These are phyloP conservation scores for Lantana camara DNA, from an alignment of 257 asterid species.

Conservation along the genomic window DNA sequence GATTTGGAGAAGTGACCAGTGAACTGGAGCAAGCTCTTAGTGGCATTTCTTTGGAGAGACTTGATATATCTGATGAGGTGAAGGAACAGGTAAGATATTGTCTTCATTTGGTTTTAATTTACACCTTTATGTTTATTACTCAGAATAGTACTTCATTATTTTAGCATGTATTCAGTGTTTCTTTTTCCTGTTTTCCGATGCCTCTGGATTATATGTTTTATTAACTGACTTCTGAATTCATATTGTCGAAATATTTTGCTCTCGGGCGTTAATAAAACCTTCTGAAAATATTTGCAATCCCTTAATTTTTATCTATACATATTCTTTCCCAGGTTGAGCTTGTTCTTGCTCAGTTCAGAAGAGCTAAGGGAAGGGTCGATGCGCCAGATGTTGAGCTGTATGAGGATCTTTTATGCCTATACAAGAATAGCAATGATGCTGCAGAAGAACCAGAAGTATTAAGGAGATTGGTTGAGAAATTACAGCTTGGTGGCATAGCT, in stretches of 20 bases:
- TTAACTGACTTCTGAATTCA: slow-evolving; percentile 15
- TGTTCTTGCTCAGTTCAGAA: slow-evolving; percentile 91
- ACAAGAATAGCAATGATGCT: slow-evolving; percentile 43
- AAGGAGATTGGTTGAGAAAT: slow-evolving; percentile 70
- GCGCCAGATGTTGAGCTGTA: slow-evolving; percentile 72
- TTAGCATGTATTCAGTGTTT: slow-evolving; percentile 7
- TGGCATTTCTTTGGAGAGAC: slow-evolving; percentile 74
- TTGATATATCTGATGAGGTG: slow-evolving; percentile 94
- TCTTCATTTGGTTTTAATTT: slow-evolving; percentile 12
- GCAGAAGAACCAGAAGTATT: slow-evolving; percentile 54
- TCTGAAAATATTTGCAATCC: not conserved
- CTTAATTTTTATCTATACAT: not conserved
- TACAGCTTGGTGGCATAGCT: slow-evolving; percentile 76
- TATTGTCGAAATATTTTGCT: slow-evolving; percentile 5
- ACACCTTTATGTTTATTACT: slow-evolving; percentile 12
- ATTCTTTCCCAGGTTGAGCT: slow-evolving; percentile 77
- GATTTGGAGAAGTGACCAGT: slow-evolving; percentile 76
- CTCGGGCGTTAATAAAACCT: not conserved
- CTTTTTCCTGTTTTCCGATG: not conserved
- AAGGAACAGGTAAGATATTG: slow-evolving; percentile 75
- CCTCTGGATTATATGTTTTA: slow-evolving; percentile 14
- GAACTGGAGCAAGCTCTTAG: slow-evolving; percentile 82
- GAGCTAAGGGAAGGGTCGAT: slow-evolving; percentile 94
- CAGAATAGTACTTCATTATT: slow-evolving; percentile 11
- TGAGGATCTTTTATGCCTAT: slow-evolving; percentile 75